These are phyloP conservation scores for Crotalaria pallida DNA, from an alignment of 306 rosid genomes.

Conservation along the genomic window DNA sequence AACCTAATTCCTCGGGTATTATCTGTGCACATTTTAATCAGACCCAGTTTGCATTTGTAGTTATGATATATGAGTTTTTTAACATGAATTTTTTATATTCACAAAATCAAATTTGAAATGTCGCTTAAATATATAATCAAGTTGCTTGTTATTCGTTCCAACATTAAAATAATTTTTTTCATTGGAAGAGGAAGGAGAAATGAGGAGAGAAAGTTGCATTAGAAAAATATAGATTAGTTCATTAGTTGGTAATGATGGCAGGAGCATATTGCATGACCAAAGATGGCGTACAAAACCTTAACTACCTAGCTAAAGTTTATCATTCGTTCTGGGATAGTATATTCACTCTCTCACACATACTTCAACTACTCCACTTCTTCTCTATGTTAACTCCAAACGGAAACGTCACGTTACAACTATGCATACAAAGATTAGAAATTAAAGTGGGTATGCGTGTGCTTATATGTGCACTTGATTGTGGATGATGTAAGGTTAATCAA, in stretches of 20 bases:
- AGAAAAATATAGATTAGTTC: slow-evolving; percentile 36
- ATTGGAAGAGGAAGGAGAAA: slow-evolving; percentile 32
- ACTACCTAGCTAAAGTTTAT: slow-evolving; percentile 54
- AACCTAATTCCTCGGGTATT: no score
- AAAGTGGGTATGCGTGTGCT: no score
- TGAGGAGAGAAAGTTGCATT: slow-evolving; percentile 25
- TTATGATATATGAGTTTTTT: no score
- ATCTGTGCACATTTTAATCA: no score
- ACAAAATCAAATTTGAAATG: no score
- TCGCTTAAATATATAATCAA: no score
- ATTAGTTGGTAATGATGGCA: slow-evolving; percentile 68
- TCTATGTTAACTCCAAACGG: slow-evolving; percentile 10
- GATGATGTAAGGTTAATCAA: neutral
- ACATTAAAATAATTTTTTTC: slow-evolving; percentile 11
- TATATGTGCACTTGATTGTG: slow-evolving; percentile 3
- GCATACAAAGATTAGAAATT: neutral
- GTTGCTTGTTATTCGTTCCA: no score
- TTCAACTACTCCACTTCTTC: slow-evolving; percentile 55
- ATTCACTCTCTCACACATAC: slow-evolving; percentile 39
- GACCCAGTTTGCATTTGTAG: no score
- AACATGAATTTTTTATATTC: no score
- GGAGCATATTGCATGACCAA: slow-evolving; percentile 76
- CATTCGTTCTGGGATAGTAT: slow-evolving; percentile 40
- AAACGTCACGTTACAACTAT: slow-evolving; percentile 5
- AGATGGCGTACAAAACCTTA: slow-evolving; percentile 56